phyloP scores from a whole-genome alignment of 108 stramenopile genomes.

The Nannochloropsis salina region DNA sequence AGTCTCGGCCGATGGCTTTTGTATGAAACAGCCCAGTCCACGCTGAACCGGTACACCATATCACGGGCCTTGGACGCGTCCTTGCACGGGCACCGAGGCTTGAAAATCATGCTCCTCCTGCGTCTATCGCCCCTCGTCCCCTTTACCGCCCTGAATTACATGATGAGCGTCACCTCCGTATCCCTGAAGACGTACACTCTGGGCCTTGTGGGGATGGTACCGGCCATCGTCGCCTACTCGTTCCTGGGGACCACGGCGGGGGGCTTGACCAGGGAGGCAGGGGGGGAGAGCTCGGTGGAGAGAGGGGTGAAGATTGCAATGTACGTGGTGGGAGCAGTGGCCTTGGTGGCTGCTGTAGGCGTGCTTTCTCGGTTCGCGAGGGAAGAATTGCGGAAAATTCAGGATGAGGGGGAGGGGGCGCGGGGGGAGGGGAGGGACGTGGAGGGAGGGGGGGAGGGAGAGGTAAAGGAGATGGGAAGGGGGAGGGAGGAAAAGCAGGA shows the following conservation, averaged over 20 bases:
- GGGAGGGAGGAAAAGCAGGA: too few species aligned
- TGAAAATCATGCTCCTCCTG: conserved; percentile 24
- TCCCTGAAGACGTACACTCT: not conserved
- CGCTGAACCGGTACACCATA: not conserved
- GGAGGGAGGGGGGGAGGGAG: not conserved
- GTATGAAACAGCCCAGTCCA: not conserved
- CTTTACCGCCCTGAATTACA: conserved; percentile 19
- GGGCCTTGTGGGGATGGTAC: not conserved
- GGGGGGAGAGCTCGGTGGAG: not conserved
- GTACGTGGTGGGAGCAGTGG: not conserved
- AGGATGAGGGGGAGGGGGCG: not conserved
- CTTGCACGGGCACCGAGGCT: not conserved
- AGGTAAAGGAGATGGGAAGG: not conserved
- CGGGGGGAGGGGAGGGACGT: not conserved
- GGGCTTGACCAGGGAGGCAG: not conserved
- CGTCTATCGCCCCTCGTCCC: conserved; percentile 17
- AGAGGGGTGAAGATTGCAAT: not conserved
- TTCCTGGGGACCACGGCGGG: conserved; percentile 18
- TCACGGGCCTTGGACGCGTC: not conserved
- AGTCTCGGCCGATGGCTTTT: not conserved
- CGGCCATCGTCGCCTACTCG: not conserved
- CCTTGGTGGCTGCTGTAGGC: not conserved
- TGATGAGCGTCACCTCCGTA: not conserved
- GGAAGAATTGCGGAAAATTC: not conserved
- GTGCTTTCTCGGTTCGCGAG: not conserved